Conservation (phyloP, 2,329 filamentous ascomycete species). For the Penicillium sp. region DNA sequence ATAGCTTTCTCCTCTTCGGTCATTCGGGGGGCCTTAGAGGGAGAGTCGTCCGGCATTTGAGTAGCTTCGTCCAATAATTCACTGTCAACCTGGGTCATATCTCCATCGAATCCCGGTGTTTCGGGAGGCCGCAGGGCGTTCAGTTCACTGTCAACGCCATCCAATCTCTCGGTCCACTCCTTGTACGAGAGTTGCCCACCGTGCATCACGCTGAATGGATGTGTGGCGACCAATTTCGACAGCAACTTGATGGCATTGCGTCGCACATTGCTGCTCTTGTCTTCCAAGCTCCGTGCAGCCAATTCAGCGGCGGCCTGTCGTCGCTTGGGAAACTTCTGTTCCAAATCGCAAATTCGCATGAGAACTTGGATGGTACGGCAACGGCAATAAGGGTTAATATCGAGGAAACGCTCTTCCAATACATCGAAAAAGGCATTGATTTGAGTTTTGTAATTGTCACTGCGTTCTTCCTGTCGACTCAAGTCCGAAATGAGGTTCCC, state of each 20-base stretch:
- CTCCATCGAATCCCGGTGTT: conserved; percentile 67
- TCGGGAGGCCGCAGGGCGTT: conserved; percentile 72
- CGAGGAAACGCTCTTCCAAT: conserved; percentile 89
- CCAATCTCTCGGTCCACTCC: conserved; percentile 78
- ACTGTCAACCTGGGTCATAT: conserved; percentile 68
- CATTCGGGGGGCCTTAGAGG: conserved; percentile 63
- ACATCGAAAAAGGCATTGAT: conserved; percentile 97
- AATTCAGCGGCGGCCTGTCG: conserved; percentile 83
- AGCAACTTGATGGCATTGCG: conserved; percentile 93
- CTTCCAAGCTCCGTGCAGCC: conserved; percentile 82
- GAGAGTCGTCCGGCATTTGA: conserved; percentile 62
- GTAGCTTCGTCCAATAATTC: conserved; percentile 84
- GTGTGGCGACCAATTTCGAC: conserved; percentile 81
- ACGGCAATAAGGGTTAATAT: conserved; percentile 93
- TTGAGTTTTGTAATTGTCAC: conserved; percentile 89
- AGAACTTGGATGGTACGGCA: conserved; percentile 91
- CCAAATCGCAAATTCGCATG: conserved; percentile 84
- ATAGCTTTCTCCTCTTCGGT: conserved; percentile 72
- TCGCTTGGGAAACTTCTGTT: conserved; percentile 91
- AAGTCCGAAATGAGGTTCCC: conserved; percentile 91
- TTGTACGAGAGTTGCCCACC: conserved; percentile 78
- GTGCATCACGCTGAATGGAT: conserved; percentile 89
- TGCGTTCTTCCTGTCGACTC: conserved; percentile 83
- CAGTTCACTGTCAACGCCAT: conserved; percentile 77
- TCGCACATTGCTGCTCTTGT: conserved; percentile 96